phyloP scores from a whole-genome alignment of 2,329 filamentous ascomycete species.

The Diaporthe ilicicola region DNA sequence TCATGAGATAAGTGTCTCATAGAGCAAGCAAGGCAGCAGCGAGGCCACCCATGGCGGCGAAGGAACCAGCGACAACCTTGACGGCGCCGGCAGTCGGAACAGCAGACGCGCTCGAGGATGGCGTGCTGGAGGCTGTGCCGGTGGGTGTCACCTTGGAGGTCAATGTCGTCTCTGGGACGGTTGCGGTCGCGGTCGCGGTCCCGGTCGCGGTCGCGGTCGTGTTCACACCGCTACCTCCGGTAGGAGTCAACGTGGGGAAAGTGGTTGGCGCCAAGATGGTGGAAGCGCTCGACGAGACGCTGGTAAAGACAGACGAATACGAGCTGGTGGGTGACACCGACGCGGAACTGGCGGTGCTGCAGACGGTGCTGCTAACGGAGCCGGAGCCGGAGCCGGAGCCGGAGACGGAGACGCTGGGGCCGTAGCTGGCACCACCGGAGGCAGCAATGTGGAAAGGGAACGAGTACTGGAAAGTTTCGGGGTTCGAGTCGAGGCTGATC shows the following conservation, averaged over 20 bases:
- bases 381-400: constrained; percentile 34
- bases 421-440: constrained; percentile 34
- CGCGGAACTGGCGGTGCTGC: constrained; percentile 39
- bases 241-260: constrained; percentile 36
- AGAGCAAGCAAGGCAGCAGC: constrained; percentile 53
- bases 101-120: constrained; percentile 17
- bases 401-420: constrained; percentile 34
- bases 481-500: constrained; percentile 58
- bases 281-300: constrained; percentile 34
- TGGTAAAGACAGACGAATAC: constrained; percentile 21
- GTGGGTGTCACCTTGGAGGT: constrained; percentile 30
- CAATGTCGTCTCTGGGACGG: constrained; percentile 33
- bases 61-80: constrained; percentile 47
- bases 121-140: constrained; percentile 20
- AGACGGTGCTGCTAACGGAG: constrained; percentile 35
- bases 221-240: constrained; percentile 34
- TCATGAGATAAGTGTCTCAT: constrained; percentile 42
- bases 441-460: constrained; percentile 65
- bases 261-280: constrained; percentile 39
- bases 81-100: constrained; percentile 37
- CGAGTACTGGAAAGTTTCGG: constrained; percentile 66
- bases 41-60: constrained; percentile 51
- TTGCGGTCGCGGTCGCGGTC: constrained; percentile 33
- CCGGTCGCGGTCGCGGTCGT: constrained; percentile 34
- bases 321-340: constrained; percentile 32